Conservation (phyloP, 345 rosid species). For the Dovyalis caffra region DNA sequence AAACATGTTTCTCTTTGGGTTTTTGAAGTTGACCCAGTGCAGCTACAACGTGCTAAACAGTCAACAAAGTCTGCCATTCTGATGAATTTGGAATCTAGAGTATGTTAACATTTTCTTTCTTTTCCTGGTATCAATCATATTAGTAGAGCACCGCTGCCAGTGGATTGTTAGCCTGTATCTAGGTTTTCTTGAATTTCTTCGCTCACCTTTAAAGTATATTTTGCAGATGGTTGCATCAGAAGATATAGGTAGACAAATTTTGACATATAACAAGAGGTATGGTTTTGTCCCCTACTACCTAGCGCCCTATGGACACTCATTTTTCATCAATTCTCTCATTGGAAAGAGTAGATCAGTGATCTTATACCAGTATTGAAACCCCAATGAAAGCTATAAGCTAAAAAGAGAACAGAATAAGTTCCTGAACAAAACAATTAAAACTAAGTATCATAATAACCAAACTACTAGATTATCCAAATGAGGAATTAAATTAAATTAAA, state of each 20-base stretch:
- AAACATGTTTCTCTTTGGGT: not conserved
- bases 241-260: slow-evolving; percentile 79
- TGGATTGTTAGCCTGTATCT: not conserved
- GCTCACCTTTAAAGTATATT: not conserved
- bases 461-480: not conserved
- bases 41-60: slow-evolving; percentile 21
- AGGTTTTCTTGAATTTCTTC: slow-evolving; percentile 5
- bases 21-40: slow-evolving; percentile 23
- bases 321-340: not conserved
- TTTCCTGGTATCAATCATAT: not conserved
- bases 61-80: slow-evolving; percentile 16
- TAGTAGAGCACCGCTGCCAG: not conserved
- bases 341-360: not conserved
- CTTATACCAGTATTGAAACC: not conserved
- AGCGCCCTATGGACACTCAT: not conserved
- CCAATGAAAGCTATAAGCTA: not conserved
- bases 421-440: not conserved
- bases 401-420: not conserved
- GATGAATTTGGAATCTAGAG: slow-evolving; percentile 27
- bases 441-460: not conserved
- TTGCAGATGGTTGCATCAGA: slow-evolving; percentile 62
- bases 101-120: not conserved
- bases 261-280: slow-evolving; percentile 85
- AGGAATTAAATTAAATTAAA: not conserved
- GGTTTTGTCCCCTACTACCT: not conserved